Percentiles rank a stretch among this genome's conserved stretches.
Conservation (phyloP, 495 filamentous ascomycete genomes). For the Jackrogersella minutella region DNA sequence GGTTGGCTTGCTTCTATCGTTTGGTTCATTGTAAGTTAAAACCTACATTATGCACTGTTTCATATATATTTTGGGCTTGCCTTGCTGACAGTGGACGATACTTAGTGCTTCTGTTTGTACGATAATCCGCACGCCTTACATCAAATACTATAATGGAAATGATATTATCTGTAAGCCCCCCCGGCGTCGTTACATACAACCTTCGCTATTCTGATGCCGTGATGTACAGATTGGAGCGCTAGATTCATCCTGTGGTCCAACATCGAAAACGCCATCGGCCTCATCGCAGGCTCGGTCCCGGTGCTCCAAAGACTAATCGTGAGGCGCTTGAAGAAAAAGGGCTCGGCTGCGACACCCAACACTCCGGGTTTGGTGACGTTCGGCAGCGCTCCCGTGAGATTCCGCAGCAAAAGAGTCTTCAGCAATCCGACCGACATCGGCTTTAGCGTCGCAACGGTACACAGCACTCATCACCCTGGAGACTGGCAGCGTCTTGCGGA, state of each 20-base stretch:
- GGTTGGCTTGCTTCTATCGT: slow-evolving; percentile 23
- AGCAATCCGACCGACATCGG: slow-evolving; percentile 22
- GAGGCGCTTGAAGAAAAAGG: slow-evolving; percentile 54
- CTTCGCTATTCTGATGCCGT: neutral
- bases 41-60: neutral
- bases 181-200: neutral
- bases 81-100: neutral
- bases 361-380: slow-evolving; percentile 48
- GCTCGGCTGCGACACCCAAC: neutral
- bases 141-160: slow-evolving; percentile 1
- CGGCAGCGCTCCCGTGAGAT: slow-evolving; percentile 28
- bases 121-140: slow-evolving; percentile 26
- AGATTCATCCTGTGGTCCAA: slow-evolving; percentile 26
- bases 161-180: slow-evolving; percentile 23
- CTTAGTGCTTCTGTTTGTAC: slow-evolving; percentile 33
- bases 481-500: slow-evolving; percentile 29
- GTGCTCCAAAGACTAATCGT: slow-evolving; percentile 24
- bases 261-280: slow-evolving; percentile 30
- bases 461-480: slow-evolving; percentile 1
- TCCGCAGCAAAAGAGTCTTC: neutral
- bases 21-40: slow-evolving; percentile 27
- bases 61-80: neutral
- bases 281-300: slow-evolving; percentile 33
- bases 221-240: slow-evolving; percentile 11
- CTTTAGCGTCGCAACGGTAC: slow-evolving; percentile 14